Evolutionary conservation across 2,329 filamentous ascomycete genomes (phyloP), one percentile per base, ranked within the genome.

Genomic region (Aspergillus clavatus): DNA sequence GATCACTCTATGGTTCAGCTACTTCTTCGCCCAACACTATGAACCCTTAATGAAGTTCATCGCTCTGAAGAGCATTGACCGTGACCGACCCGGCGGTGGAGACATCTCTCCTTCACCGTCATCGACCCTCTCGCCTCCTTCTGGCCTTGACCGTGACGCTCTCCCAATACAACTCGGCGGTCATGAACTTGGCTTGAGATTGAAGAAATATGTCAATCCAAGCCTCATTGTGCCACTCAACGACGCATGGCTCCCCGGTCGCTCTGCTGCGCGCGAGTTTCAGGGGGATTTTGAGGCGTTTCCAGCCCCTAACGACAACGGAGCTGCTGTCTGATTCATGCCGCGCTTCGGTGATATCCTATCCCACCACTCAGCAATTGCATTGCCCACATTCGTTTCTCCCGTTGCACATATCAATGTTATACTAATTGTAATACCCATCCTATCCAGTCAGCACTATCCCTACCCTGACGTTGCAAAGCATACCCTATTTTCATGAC

Each of bases 41-140:
- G 86, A 89, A 58, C 91, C 93, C 0, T 71, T 98, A 48, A 95
- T 90, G 67, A 85, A 83, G 56, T 96, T 93, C 63, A 97, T 98
- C 63, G 89, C 94, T 22, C 73, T 98, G 36, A 80, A 88, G 51
- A 95, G 89, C 58, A 88, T 98, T 47, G 80, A 84, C 53, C 75
- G 81, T 21, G 77, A 80, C 2, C 75, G 81, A 46, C 72, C 76
- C n/a, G 72, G 74, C 29, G 54, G 53, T 5, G 61, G 60, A 7
- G 62, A 68, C 23, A 38, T 60, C 18, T 67, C 65, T 1, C 62
- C 67, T 3, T 68, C 66, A 1, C 60, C 65, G n/a, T 64, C 64
- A 1, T 61, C 63, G 3, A 61, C 59, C 2, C 54, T 70, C 40
- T 71, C 68, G 18, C 68, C 69, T 11, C 65, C 70, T 8, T 70